Evolutionary conservation across 2,329 filamentous ascomycete genomes (phyloP).

Genomic region (Bipolaris gigantea): DNA sequence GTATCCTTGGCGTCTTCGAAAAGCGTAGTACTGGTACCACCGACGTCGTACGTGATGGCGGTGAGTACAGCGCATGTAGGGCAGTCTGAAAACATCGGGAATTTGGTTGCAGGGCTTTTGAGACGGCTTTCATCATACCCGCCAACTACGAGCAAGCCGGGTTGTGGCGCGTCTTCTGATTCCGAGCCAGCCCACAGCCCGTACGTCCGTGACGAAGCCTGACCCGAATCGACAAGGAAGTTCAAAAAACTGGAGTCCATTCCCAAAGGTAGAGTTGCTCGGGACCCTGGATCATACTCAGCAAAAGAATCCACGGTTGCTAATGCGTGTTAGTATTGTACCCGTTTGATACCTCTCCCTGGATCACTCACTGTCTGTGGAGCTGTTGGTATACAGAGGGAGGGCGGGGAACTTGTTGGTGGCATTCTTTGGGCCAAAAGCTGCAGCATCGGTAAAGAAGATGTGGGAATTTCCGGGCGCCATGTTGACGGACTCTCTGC

Average conservation of each 20-base stretch:
- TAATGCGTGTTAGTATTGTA: neutral
- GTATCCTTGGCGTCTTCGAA: conserved; percentile 14
- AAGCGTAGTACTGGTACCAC: conserved; percentile 17
- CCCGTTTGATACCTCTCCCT: neutral
- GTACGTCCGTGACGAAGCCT: conserved; percentile 23
- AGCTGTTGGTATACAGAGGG: conserved; percentile 18
- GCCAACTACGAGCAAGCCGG: conserved; percentile 20
- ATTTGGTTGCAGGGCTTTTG: conserved; percentile 16
- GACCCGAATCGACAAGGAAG: conserved; percentile 18
- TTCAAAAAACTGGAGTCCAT: conserved; percentile 21
- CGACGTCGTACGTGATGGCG: conserved; percentile 23
- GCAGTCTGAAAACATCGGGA: conserved; percentile 25
- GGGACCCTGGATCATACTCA: conserved; percentile 8
- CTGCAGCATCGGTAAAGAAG: conserved; percentile 19
- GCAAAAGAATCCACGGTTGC: conserved; percentile 12
- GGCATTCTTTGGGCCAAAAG: conserved; percentile 18
- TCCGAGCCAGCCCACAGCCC: conserved; percentile 24
- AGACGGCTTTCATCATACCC: conserved; percentile 21
- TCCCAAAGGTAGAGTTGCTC: conserved; percentile 20
- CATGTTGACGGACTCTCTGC: conserved; percentile 17
- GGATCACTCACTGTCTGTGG: conserved; percentile 17
- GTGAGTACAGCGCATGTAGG: conserved; percentile 23
- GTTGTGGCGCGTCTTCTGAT: conserved; percentile 19
- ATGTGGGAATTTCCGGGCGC: conserved; percentile 16
- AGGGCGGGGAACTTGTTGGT: conserved; percentile 19